Percentiles rank a stretch among this genome's conserved stretches.
Evolutionary conservation across 2,329 filamentous ascomycete genomes (phyloP).

Genomic region (Penicillium nordicum): DNA sequence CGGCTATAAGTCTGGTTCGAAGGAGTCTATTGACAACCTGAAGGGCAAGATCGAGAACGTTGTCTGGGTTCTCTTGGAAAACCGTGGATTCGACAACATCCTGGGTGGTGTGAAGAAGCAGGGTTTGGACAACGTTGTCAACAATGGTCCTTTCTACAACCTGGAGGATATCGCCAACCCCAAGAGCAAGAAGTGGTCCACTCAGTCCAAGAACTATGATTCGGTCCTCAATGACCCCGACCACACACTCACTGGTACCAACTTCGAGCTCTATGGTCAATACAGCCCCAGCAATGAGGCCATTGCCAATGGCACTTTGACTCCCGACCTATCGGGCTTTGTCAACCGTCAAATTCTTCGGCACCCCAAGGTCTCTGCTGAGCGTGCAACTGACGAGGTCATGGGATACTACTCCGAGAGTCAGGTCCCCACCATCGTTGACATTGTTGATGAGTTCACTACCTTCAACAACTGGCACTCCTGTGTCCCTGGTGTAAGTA

Average conservation of each 20-base stretch:
- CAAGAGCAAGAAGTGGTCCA: slow-evolving; percentile 27
- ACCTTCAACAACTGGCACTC: slow-evolving; percentile 46
- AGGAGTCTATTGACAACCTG: slow-evolving; percentile 31
- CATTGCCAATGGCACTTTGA: slow-evolving; percentile 31
- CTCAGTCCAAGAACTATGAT: slow-evolving; percentile 36
- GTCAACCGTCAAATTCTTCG: slow-evolving; percentile 35
- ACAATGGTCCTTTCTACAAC: slow-evolving; percentile 42
- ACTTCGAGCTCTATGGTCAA: slow-evolving; percentile 41
- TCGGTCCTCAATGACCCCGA: slow-evolving; percentile 41
- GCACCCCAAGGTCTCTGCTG: slow-evolving; percentile 30
- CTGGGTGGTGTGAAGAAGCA: slow-evolving; percentile 37
- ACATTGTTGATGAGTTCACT: slow-evolving; percentile 39
- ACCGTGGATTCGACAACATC: slow-evolving; percentile 37
- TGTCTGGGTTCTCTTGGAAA: slow-evolving; percentile 39
- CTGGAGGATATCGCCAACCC: slow-evolving; percentile 30
- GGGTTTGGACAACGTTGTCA: slow-evolving; percentile 40
- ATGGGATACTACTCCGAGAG: slow-evolving; percentile 44
- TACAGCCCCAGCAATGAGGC: slow-evolving; percentile 37
- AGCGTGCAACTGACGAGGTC: slow-evolving; percentile 35
- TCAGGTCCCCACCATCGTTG: slow-evolving; percentile 40
- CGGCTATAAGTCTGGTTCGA: slow-evolving; percentile 29
- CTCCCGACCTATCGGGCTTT: slow-evolving; percentile 34
- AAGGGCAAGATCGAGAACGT: slow-evolving; percentile 36
- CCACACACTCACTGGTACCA: slow-evolving; percentile 40
- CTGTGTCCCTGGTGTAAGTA: slow-evolving; percentile 40